Conservation (phyloP, 352 stramenopile species). For the Pythium rishiriense region DNA sequence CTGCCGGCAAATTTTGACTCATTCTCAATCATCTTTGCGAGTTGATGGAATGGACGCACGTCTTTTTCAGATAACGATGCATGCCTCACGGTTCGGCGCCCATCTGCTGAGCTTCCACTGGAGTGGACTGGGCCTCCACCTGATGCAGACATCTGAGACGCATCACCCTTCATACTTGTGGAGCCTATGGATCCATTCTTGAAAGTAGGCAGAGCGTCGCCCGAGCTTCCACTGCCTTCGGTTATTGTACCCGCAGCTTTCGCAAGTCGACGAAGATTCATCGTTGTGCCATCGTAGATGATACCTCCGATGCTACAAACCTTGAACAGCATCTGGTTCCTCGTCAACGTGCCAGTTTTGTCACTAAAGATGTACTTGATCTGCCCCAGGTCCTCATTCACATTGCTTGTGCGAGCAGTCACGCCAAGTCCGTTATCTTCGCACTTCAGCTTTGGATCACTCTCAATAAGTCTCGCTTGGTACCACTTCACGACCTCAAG, state of each 20-base stretch:
- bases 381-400: constrained; percentile 96
- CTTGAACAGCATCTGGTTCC: constrained; percentile 99
- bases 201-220: constrained; percentile 8
- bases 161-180: constrained; percentile 16
- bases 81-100: constrained; percentile 36
- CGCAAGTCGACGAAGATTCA: constrained; percentile 45
- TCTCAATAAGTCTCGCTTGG: constrained; percentile 93
- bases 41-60: constrained; percentile 59
- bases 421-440: constrained; percentile 55
- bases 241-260: constrained; percentile 26
- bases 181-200: constrained; percentile 20
- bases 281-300: constrained; percentile 83
- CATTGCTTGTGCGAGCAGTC: constrained; percentile 90
- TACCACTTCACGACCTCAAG: constrained; percentile 96
- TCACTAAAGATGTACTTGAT: constrained; percentile 99
- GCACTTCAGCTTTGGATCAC: constrained; percentile 65
- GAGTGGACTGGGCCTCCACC: constrained; percentile 6
- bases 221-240: constrained; percentile 15
- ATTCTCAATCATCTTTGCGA: constrained; percentile 72
- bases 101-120: constrained; percentile 25
- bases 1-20: constrained; percentile 45
- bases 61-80: constrained; percentile 67
- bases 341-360: constrained; percentile 99
- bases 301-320: constrained; percentile 90
- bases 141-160: neutral